phyloP scores from a whole-genome alignment of 1,284 basidiomycete genomes.

The Cutaneotrichosporon cyanovorans region DNA sequence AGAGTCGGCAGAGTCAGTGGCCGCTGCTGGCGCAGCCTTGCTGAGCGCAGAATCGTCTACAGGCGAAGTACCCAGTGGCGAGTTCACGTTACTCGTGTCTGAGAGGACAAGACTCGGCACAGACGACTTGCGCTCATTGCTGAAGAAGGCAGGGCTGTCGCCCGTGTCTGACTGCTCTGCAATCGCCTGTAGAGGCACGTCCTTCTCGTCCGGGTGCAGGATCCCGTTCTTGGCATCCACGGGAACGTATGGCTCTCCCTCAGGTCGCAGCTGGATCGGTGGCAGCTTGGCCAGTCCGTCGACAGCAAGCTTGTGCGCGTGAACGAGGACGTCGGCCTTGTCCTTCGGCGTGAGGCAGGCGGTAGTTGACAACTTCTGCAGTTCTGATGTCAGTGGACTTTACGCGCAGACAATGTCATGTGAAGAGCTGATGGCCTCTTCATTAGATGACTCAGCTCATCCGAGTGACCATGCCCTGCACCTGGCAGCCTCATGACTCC shows the following conservation, averaged over 20 bases:
- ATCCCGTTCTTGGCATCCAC: constrained; percentile 1
- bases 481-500: not conserved
- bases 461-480: too few species aligned
- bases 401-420: too few species aligned
- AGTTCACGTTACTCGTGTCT: not conserved
- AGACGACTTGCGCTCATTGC: too few species aligned
- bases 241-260: constrained; percentile 40
- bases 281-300: constrained; percentile 41
- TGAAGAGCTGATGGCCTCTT: too few species aligned
- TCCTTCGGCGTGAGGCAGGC: constrained; percentile 61
- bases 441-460: too few species aligned
- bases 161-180: not conserved
- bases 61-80: too few species aligned
- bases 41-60: too few species aligned
- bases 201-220: not conserved
- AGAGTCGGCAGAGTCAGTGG: too few species aligned
- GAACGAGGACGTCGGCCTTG: constrained; percentile 71
- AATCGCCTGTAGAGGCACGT: constrained; percentile 2
- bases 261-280: constrained; percentile 40
- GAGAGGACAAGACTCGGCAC: not conserved
- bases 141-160: too few species aligned
- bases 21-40: too few species aligned
- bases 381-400: too few species aligned
- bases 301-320: constrained; percentile 71
- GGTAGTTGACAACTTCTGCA: constrained; percentile 58